Percentiles rank a stretch among this genome's conserved stretches.
Conservation (phyloP, 108 stramenopile species). For the Nitzschia palea region DNA sequence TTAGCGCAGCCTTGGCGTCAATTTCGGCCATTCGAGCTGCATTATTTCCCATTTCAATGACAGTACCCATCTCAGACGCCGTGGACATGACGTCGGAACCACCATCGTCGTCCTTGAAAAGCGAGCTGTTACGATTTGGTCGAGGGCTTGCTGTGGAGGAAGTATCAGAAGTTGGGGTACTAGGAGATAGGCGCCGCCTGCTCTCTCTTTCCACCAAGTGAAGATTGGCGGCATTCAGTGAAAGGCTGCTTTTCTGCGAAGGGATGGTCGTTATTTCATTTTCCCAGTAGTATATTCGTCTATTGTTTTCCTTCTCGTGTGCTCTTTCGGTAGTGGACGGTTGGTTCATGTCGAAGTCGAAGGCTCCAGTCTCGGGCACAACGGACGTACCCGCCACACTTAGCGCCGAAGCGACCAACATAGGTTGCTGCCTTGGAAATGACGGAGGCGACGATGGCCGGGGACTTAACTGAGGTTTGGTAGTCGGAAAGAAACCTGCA, state of each 20-base stretch:
- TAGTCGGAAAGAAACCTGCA: constrained; percentile 32
- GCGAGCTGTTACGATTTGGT: constrained; percentile 1
- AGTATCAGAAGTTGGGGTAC: too few relatives aligned
- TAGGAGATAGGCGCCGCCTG: too few relatives aligned
- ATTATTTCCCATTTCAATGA: constrained; percentile 33
- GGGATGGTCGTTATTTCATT: too few relatives aligned
- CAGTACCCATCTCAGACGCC: constrained; percentile 58
- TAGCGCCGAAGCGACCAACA: background rate
- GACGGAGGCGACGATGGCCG: constrained; percentile 15
- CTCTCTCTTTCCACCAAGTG: constrained; percentile 8
- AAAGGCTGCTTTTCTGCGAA: too few relatives aligned
- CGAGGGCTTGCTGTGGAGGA: too few relatives aligned
- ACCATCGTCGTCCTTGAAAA: constrained; percentile 22
- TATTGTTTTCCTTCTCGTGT: too few relatives aligned
- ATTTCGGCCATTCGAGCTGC: constrained; percentile 30
- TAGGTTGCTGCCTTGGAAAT: background rate
- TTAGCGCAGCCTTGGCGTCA: constrained; percentile 33
- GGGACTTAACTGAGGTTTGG: constrained; percentile 28
- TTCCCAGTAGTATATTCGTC: too few relatives aligned
- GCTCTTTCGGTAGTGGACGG: too few relatives aligned
- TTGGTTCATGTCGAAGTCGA: too few relatives aligned
- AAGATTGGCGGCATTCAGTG: constrained; percentile 10
- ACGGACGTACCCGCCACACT: constrained; percentile 4
- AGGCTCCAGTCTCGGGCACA: constrained; percentile 10
- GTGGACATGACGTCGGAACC: constrained; percentile 45